Evolutionary conservation across 2,329 filamentous ascomycete genomes (phyloP), one percentile per base, ranked within the genome.

Genomic region (Geosmithia morbida): DNA sequence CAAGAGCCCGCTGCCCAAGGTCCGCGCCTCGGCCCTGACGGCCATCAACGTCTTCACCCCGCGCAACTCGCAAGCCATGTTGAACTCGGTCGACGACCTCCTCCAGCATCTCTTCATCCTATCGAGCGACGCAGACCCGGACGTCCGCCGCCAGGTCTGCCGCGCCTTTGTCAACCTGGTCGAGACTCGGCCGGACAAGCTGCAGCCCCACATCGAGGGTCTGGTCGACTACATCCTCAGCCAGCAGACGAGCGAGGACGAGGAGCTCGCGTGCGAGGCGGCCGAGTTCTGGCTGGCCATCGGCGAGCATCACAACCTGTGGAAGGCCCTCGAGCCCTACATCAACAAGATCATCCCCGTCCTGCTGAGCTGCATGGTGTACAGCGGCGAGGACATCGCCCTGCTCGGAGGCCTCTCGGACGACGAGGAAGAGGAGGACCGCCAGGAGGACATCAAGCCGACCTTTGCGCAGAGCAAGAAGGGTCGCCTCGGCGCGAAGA

Each of bases 231-330:
- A 96, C 60, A 92, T 96, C 62, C 77, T 97, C 49, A 72, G 79
- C 29, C 92, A 98, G 61, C 92, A 98, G 63, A 80, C 83, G 62
- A 83, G 82, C 52, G 81, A 89, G 22, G 89, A 97, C 53, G 83
- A 89, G 48, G 88, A 97, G 41, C 72, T 98, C 49, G 88, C 90
- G 39, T 81, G 94, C 53, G 92, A 98, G 61, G 92, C 92, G 8
- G 88, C 92, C 5, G 92, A 98, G 63, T 98, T 98, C 60, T 98
- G 94, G 88, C 77, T 98, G 43, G 87, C 87, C 40, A 82, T 94
- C 18, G 89, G 88, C 50, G 92, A 96, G 61, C 87, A 95, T 59
- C 77, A 85, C 41, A 77, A 83, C 50, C 68, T 97, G 47, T 87
- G 87, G 68, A 75, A 80, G 54, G 75, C 79, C 1, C 70, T 98